phyloP scores from a whole-genome alignment of 2,329 filamentous ascomycete genomes.

The Diaporthe aspalathi region DNA sequence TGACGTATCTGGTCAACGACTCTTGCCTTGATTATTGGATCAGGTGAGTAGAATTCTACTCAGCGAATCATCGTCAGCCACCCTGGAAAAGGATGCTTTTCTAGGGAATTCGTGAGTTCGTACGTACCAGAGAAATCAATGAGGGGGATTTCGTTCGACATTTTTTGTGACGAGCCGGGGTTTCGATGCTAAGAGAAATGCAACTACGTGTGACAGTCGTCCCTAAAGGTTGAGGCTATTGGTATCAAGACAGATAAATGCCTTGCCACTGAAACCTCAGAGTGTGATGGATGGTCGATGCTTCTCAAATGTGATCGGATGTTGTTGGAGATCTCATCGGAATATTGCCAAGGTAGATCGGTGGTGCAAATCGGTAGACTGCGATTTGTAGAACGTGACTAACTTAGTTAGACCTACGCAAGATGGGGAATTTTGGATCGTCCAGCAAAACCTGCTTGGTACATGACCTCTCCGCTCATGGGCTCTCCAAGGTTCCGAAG shows the following conservation, averaged over 20 bases:
- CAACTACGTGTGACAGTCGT: neutral
- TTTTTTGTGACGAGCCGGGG: neutral
- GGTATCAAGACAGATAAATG: neutral
- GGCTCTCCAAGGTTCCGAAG: conserved; percentile 5
- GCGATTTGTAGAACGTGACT: neutral
- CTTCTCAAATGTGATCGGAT: neutral
- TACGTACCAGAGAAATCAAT: conserved; percentile 36
- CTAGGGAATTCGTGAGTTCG: no score
- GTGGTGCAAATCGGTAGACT: neutral
- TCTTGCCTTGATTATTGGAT: conserved; percentile 42
- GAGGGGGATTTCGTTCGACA: conserved; percentile 35
- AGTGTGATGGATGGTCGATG: neutral
- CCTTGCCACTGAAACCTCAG: neutral
- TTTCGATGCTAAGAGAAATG: no score
- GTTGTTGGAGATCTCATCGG: neutral
- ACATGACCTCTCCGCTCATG: neutral
- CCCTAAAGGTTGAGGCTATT: neutral
- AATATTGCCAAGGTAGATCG: neutral
- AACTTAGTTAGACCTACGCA: neutral
- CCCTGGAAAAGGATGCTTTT: no score
- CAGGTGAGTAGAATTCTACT: conserved; percentile 38
- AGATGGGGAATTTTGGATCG: conserved; percentile 20
- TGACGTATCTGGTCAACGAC: conserved; percentile 52
- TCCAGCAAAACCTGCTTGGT: neutral
- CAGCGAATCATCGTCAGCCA: neutral